Conservation (phyloP, 164 flowering plant species). For the Stephania yunnanensis region DNA sequence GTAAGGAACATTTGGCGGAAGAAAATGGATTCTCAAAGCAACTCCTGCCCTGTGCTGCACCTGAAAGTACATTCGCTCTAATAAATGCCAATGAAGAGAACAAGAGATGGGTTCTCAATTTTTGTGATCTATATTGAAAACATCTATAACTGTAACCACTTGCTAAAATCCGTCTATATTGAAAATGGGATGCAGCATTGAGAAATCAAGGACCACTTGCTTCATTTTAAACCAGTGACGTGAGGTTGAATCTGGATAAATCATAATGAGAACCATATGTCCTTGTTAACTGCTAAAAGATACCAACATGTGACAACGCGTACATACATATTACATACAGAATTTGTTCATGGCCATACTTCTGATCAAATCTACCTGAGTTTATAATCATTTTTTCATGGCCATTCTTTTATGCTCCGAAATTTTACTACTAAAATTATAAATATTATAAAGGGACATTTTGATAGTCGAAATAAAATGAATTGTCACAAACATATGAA, state of each 20-base stretch:
- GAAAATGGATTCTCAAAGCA: slow-evolving; percentile 8
- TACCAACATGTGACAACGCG: neutral
- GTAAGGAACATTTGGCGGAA: slow-evolving; percentile 13
- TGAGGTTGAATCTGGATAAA: neutral
- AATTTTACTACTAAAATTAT: too few species aligned
- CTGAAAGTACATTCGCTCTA: slow-evolving; percentile 22
- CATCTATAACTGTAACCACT: too few species aligned
- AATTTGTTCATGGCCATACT: neutral
- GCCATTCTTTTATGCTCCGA: too few species aligned
- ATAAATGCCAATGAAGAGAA: slow-evolving; percentile 4
- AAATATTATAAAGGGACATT: too few species aligned
- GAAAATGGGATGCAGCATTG: neutral
- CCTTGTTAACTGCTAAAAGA: neutral
- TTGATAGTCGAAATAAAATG: too few species aligned
- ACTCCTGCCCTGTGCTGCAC: slow-evolving; percentile 25
- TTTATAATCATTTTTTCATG: too few species aligned
- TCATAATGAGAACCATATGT: neutral
- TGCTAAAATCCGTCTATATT: neutral
- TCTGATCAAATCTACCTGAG: neutral
- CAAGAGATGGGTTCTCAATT: too few species aligned
- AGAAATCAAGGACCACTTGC: neutral
- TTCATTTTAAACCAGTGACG: neutral
- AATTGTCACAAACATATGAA: too few species aligned
- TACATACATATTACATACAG: neutral
- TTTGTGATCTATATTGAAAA: too few species aligned